Evolutionary conservation across 2,329 filamentous ascomycete species (phyloP).

Genomic region (Pseudogymnoascus sp.): DNA sequence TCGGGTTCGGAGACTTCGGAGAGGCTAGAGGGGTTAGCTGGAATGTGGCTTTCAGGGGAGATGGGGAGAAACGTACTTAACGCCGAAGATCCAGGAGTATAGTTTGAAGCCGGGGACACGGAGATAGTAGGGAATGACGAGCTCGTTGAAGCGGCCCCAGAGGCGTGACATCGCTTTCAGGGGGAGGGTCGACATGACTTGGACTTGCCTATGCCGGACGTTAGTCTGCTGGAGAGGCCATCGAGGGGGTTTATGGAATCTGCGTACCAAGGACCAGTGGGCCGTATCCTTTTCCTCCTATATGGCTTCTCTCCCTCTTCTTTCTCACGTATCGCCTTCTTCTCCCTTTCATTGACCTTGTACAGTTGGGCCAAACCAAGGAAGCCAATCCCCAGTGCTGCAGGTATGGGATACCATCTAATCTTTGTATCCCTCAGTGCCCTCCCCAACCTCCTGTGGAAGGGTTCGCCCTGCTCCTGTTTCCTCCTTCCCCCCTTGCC

Average conservation of each 20-base stretch:
- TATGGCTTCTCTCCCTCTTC: conserved; percentile 25
- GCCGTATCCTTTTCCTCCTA: conserved; percentile 50
- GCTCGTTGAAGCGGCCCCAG: conserved; percentile 68
- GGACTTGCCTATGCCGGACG: conserved; percentile 47
- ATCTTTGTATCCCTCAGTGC: conserved; percentile 56
- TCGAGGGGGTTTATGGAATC: not conserved
- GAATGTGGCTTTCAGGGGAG: not conserved
- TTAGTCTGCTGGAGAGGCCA: not conserved
- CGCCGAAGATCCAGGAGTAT: conserved; percentile 65
- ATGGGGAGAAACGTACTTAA: conserved; percentile 41
- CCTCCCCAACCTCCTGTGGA: conserved; percentile 46
- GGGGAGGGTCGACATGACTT: conserved; percentile 66
- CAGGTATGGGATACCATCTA: conserved; percentile 65
- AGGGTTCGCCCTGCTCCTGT: conserved; percentile 23
- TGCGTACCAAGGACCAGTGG: conserved; percentile 56
- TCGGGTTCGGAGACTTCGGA: conserved; percentile 83
- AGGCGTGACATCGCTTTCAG: conserved; percentile 63
- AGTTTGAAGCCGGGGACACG: conserved; percentile 66
- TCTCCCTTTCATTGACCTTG: conserved; percentile 45
- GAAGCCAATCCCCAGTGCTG: conserved; percentile 60
- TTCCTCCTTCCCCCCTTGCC: conserved; percentile 19
- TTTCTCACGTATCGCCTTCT: conserved; percentile 30
- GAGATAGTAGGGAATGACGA: conserved; percentile 61
- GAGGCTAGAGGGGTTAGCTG: conserved; percentile 43
- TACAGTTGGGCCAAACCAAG: conserved; percentile 59